Base-by-base conservation (phyloP, 371 early-diverging fungal genomes). In the Syncephalastrum contaminatum region DNA sequence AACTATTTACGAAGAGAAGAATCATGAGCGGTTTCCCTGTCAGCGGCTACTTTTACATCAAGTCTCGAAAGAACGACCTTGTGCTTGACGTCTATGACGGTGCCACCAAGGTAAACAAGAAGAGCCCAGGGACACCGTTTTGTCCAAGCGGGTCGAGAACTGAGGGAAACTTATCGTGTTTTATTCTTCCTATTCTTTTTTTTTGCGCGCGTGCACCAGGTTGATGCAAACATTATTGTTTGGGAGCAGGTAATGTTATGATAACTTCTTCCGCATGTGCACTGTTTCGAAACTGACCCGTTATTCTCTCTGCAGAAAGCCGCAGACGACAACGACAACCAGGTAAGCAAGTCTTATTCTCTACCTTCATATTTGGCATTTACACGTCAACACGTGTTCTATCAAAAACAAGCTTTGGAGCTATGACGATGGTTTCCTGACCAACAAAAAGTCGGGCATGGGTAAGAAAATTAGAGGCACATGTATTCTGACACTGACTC, bases 351-450 rank as follows among this genome's bases (percentile, higher is more conserved):
- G 16, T 19, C 36, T 12, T 3, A 30, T 30, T 8, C 2, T 30
- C 2, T 10, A 30, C 5, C 36, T 10, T 30, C 0, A 10, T 10
- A 8, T 30, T 12, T 30, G 36, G 36, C 36, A 30, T 30, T 30
- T 30, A 2, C 36, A 30, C 36, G 10, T 30, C 10, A 8, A 8
- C 10, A 30, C 36, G 36, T 10, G 12, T 30, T 12, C 36, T 5
- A 30, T 30, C 25, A 25, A 15, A 50, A 50, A 50, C 44, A 19
- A 73, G 70, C 48, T 77, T 6, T 73, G 70, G 66, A 42, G 48
- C 4, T 67, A 54, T 48, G 70, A 69, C n/a, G 52, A 62, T 50
- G 73, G 77, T 4, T 69, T 62, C 42, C 48, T 77, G 15, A 40
- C 65, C 25, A 67, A 67, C 39, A 77, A 70, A 42, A 54, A 67